Evolutionary conservation across 306 rosid species (phyloP), one percentile per base, ranked within the genome.

Genomic region (Fragaria iinumae): DNA sequence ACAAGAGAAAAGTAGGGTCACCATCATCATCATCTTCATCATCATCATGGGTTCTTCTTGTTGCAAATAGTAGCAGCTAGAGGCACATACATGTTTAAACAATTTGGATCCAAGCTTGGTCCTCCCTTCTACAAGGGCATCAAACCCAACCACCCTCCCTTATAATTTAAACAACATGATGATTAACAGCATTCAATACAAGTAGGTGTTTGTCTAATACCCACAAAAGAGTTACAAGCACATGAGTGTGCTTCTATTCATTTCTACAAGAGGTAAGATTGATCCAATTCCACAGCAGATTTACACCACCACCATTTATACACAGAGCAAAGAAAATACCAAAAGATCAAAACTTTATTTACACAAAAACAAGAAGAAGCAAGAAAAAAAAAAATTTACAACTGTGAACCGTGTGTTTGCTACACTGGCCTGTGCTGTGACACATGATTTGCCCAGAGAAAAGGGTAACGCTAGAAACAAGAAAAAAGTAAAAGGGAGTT

Each of bases 371-470:
- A 80, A 79, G 88, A 62, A 63, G 56, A 27, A 43, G 45, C 45
- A 8, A 81, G 75, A 74, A 62, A 29, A 64, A 36, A 36, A 36
- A 4, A 36, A 3, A 4, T 34, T 34, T 34, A 83, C 91, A 73
- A 85, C 81, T 67, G 87, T 80, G 72, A 11, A 44, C 48, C 38
- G 56, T 74, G 62, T 49, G 55, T 49, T 49, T 49, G 85, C 78
- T 10, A 20, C 34, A 71, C 82, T 81, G 90, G 80, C 78, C 86
- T 78, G 89, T 47, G 83, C 43, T 36, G 48, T 38, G 47, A 79
- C 87, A 84, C 87, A 89, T 89, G 92, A 88, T 85, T 84, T 86
- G 85, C 83, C 85, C 77, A 80, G 81, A 71, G 86, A 75, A 82
- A 89, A 88, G 85, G 89, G 85, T n/a, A 67, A 78, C 66, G 84